A percentile compares a stretch with the other conserved stretches of the same genome.
Conservation (phyloP, 192 early-diverging fungal genomes). For the Gigaspora rosea region DNA sequence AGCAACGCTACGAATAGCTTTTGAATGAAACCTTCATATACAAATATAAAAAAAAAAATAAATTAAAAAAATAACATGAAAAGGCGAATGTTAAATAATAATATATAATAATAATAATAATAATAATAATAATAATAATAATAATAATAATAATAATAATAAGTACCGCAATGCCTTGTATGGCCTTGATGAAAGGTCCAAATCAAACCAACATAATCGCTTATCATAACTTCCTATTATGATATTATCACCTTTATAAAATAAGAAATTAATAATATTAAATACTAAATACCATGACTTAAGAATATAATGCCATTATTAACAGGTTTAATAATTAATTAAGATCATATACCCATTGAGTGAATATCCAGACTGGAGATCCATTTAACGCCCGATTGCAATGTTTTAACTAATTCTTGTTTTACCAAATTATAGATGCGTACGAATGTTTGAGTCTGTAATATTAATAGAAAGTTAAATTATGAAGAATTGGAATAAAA, state of each 20-base stretch:
- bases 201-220: conserved; percentile 95
- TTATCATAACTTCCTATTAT: conserved; percentile 96
- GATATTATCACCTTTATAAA: conserved; percentile 74
- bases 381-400: conserved; percentile 88
- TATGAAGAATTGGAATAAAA: neutral
- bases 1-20: conserved; percentile 85
- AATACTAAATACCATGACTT: conserved; percentile 4
- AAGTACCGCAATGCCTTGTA: conserved; percentile 83
- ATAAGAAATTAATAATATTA: too few species aligned
- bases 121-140: too few species aligned
- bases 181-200: conserved; percentile 90
- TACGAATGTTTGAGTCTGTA: conserved; percentile 90
- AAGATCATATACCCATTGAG: conserved; percentile 63
- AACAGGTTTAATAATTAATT: neutral
- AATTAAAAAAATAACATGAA: neutral
- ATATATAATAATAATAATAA: too few species aligned
- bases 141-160: too few species aligned
- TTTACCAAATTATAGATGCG: conserved; percentile 91
- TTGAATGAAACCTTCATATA: conserved; percentile 70
- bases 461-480: neutral
- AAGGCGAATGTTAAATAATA: neutral
- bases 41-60: neutral
- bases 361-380: conserved; percentile 95
- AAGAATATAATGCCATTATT: conserved; percentile 15
- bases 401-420: conserved; percentile 83